Evolutionary conservation across 139 green algal genomes (phyloP).

Genomic region (Micractinium sp.): DNA sequence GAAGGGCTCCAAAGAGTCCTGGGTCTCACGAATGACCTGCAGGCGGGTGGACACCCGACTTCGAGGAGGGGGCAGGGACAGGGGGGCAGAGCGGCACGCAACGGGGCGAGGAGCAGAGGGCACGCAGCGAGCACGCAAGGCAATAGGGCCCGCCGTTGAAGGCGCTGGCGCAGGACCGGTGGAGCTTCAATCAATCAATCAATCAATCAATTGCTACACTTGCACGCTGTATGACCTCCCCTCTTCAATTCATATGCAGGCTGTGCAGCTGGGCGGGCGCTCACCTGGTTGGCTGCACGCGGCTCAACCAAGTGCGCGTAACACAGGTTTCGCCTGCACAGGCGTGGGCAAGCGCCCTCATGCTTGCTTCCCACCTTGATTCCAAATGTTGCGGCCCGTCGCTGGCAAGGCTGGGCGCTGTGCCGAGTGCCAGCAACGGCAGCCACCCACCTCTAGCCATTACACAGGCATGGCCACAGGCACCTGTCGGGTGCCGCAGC

Average conservation of each 20-base stretch:
- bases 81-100: neutral
- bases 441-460: no score
- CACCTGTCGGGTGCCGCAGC: no score
- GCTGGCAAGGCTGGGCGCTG: no score
- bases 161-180: no score
- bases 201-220: no score
- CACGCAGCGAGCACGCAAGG: neutral
- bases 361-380: no score
- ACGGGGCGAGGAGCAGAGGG: neutral
- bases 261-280: neutral
- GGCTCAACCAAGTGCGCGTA: slow-evolving; percentile 84
- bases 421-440: no score
- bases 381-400: neutral
- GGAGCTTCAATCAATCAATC: no score
- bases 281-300: neutral
- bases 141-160: neutral
- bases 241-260: no score
- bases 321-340: slow-evolving; percentile 46
- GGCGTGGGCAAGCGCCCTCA: neutral
- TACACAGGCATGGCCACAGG: no score
- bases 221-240: no score
- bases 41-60: neutral
- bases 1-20: slow-evolving; percentile 66
- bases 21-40: slow-evolving; percentile 26
- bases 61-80: neutral